Conservation (phyloP, 495 filamentous ascomycete species). For the Glutinoglossum americanum region DNA sequence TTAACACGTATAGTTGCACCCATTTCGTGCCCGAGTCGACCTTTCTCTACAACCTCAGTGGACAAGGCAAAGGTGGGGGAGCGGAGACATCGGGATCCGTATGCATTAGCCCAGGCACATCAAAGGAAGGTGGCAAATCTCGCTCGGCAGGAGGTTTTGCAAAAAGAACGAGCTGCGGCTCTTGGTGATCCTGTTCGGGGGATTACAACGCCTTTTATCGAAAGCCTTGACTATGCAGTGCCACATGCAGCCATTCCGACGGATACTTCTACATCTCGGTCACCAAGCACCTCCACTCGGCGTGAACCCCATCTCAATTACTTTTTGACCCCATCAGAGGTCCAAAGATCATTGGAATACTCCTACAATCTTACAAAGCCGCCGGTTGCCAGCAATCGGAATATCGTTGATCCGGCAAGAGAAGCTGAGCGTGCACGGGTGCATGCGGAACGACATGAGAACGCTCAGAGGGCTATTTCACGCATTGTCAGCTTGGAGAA, state of each 20-base stretch:
- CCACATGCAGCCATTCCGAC: not conserved
- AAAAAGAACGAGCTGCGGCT: conserved; percentile 32
- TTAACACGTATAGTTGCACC: conserved; percentile 12
- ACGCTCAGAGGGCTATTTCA: conserved; percentile 40
- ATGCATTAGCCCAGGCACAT: conserved; percentile 46
- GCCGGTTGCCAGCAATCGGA: conserved; percentile 17
- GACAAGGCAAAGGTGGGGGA: conserved; percentile 12
- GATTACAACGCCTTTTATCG: conserved; percentile 56
- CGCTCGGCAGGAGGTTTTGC: conserved; percentile 43
- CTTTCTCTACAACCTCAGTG: not conserved
- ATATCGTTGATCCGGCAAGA: conserved; percentile 23
- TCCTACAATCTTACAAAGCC: conserved; percentile 42
- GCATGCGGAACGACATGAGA: conserved; percentile 26
- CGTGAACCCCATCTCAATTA: conserved; percentile 40
- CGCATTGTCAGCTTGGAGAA: conserved; percentile 57
- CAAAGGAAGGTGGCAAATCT: conserved; percentile 65
- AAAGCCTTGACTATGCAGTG: conserved; percentile 41
- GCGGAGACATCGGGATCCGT: conserved; percentile 35
- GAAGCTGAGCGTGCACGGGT: conserved; percentile 16
- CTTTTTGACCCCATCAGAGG: conserved; percentile 41
- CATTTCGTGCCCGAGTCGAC: not conserved
- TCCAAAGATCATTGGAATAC: conserved; percentile 38
- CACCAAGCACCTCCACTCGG: conserved; percentile 7
- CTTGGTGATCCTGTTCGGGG: conserved; percentile 63
- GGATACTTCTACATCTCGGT: not conserved